These are phyloP conservation scores for Tubosaeta brunneosetosa DNA, from an alignment of 768 basidiomycete species.

Conservation along the genomic window DNA sequence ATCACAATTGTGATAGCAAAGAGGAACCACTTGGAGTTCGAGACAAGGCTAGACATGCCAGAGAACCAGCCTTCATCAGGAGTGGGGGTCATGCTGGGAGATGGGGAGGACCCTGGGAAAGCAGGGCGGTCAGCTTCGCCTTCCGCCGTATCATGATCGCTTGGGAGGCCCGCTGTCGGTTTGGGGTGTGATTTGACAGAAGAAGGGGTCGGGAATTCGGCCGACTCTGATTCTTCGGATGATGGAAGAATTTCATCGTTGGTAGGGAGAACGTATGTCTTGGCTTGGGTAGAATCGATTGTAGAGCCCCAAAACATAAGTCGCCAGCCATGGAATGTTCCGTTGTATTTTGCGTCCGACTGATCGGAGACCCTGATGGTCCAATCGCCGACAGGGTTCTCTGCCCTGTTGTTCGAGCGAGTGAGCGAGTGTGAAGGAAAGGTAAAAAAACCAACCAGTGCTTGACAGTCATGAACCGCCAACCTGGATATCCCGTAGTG, in stretches of 20 bases:
- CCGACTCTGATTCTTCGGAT: slow-evolving; percentile 39
- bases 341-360: slow-evolving; percentile 50
- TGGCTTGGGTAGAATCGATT: slow-evolving; percentile 64
- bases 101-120: slow-evolving; percentile 41
- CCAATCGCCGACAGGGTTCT: slow-evolving; percentile 89
- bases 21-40: slow-evolving; percentile 86
- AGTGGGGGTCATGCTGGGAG: slow-evolving; percentile 47
- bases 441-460: slow-evolving; percentile 64
- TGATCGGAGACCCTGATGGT: slow-evolving; percentile 83
- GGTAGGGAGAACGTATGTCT: slow-evolving; percentile 55
- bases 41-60: slow-evolving; percentile 66
- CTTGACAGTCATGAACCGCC: slow-evolving; percentile 98
- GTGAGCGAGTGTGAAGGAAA: slow-evolving; percentile 1
- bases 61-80: slow-evolving; percentile 85
- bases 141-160: slow-evolving; percentile 73
- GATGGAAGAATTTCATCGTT: slow-evolving; percentile 47
- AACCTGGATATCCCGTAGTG: slow-evolving; percentile 75
- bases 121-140: slow-evolving; percentile 81
- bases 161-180: slow-evolving; percentile 83
- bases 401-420: slow-evolving; percentile 61
- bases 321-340: slow-evolving; percentile 84
- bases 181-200: slow-evolving; percentile 67
- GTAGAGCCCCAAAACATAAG: slow-evolving; percentile 90
- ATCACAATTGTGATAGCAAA: slow-evolving; percentile 75
- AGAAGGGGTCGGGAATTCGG: slow-evolving; percentile 36